Evolutionary conservation across 257 asterid species (phyloP), one percentile per base, ranked within the genome.

Genomic region (Coffea eugenioides): DNA sequence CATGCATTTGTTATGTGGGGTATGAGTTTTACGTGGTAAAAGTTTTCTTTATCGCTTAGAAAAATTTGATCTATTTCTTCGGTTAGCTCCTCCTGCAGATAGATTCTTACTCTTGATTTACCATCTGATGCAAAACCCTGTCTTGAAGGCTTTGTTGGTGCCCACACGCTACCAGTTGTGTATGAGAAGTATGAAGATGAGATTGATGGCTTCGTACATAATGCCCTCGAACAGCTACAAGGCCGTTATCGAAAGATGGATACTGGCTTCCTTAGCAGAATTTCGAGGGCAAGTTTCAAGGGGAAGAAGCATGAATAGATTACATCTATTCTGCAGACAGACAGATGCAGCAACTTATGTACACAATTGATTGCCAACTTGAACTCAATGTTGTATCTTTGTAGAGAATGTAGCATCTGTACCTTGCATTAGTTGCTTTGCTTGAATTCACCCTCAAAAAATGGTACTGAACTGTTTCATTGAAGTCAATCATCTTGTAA

Each of bases 181-280:
- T 95, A 95, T 10, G 99, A 93, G 71, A 85, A 82, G 84, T 93
- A 95, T n/a, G 96, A 93, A 5, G 90, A 95, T 74, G 77, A 93
- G 85, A 79, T 95, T 0, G 98, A 95, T 76, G 89, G 87, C 59
- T 93, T 93, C 46, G 87, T 90, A 49, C 57, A 76, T 61, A 86
- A 82, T 45, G 87, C 82, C 34, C 67, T 93, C 16, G 89, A 84
- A 2, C 91, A 87, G 85, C 85, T 93, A 71, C 90, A 77, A 65
- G 87, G 85, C 84, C 88, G 88, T 62, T 95, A 91, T 86, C 77
- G 80, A 20, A 92, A 91, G 85, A 89, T 95, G 56, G 99, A 93
- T 59, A 3, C 85, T 1, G 75, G 90, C 13, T 90, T 95, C 73
- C 97, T 85, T 43, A 84, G 89, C 79, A 89, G 90, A 73, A 82